These are phyloP conservation scores for Phaeosphaeria sp. DNA, from an alignment of 2,329 filamentous ascomycete genomes.

Conservation along the genomic window DNA sequence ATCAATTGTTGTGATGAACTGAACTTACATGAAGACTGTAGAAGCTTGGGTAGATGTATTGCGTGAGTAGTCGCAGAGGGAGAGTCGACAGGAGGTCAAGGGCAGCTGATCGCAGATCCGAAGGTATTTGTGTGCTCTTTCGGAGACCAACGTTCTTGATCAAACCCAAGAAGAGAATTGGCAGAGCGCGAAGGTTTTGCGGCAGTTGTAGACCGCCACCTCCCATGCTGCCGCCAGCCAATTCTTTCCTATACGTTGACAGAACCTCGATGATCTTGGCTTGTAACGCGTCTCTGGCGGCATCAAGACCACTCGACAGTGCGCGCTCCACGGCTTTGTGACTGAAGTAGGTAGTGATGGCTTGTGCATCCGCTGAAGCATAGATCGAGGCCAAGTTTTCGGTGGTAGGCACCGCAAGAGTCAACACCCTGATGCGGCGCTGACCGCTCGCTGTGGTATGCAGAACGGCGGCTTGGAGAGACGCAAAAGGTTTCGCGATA, in stretches of 20 bases:
- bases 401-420: slow-evolving; percentile 89
- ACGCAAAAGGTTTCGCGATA: slow-evolving; percentile 88
- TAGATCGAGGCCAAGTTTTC: slow-evolving; percentile 90
- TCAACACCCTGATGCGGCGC: slow-evolving; percentile 92
- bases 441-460: slow-evolving; percentile 99
- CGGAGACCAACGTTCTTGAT: slow-evolving; percentile 80
- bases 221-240: slow-evolving; percentile 94
- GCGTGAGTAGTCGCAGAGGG: slow-evolving; percentile 85
- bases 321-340: slow-evolving; percentile 96
- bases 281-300: slow-evolving; percentile 88
- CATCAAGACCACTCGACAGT: slow-evolving; percentile 84
- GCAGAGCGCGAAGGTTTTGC: slow-evolving; percentile 85
- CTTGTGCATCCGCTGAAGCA: slow-evolving; percentile 91
- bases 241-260: slow-evolving; percentile 95
- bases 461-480: slow-evolving; percentile 82
- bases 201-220: slow-evolving; percentile 92
- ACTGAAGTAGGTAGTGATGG: slow-evolving; percentile 91
- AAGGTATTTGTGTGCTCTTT: slow-evolving; percentile 48
- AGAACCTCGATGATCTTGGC: slow-evolving; percentile 91
- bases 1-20: background rate
- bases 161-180: slow-evolving; percentile 87
- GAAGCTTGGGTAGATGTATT: slow-evolving; percentile 73
- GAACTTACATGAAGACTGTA: slow-evolving; percentile 39
- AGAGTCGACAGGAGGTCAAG: slow-evolving; percentile 94
- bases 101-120: slow-evolving; percentile 87